A percentile compares a stretch with the other conserved stretches of the same genome.
phyloP scores from a whole-genome alignment of 495 filamentous ascomycete genomes.

The Neurospora cerealis region DNA sequence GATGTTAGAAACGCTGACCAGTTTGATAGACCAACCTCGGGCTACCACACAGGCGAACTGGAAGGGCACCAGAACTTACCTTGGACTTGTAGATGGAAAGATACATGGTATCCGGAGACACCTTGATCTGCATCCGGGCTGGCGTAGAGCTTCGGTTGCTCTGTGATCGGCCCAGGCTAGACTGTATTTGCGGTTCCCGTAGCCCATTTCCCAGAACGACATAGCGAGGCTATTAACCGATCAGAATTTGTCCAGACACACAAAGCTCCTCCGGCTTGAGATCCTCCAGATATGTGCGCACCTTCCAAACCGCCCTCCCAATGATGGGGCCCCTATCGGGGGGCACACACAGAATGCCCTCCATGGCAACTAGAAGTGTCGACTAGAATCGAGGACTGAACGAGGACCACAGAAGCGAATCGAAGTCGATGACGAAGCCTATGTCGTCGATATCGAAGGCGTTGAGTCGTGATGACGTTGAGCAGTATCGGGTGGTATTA shows the following conservation, averaged over 20 bases:
- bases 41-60: conserved; percentile 2
- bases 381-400: background rate
- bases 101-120: conserved; percentile 28
- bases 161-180: conserved; percentile 14
- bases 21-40: background rate
- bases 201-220: conserved; percentile 30
- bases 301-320: conserved; percentile 49
- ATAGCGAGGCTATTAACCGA: conserved; percentile 31
- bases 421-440: background rate
- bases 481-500: conserved; percentile 2
- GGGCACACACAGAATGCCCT: conserved; percentile 44
- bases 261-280: background rate
- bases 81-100: conserved; percentile 47
- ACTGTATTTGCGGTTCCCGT: conserved; percentile 11
- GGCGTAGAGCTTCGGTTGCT: conserved; percentile 17
- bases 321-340: conserved; percentile 48
- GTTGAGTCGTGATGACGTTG: background rate
- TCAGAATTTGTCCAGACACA: conserved; percentile 1
- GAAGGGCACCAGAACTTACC: conserved; percentile 23
- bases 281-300: conserved; percentile 11
- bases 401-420: conserved; percentile 1
- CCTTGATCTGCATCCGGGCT: conserved; percentile 19
- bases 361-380: conserved; percentile 27
- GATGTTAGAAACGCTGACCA: conserved; percentile 1
- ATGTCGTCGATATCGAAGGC: conserved; percentile 13